A percentile compares a stretch with the other conserved stretches of the same genome.
Conservation (phyloP, 768 basidiomycete species). For the Kockovaella imperatae region DNA sequence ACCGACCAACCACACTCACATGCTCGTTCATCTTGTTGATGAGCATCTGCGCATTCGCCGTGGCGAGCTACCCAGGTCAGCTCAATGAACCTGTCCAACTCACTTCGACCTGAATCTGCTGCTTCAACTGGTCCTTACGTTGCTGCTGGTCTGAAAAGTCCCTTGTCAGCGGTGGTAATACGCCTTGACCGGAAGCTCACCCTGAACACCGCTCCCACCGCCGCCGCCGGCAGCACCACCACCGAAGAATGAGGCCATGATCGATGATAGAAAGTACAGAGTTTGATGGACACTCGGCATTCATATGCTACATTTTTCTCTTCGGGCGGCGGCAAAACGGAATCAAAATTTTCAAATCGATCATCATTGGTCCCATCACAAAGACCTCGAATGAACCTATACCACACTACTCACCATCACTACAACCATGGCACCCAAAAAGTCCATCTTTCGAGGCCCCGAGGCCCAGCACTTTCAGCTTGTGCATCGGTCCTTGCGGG, state of each 20-base stretch:
- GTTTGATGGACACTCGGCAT: background rate
- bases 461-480: conserved; percentile 91
- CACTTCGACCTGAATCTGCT: conserved; percentile 40
- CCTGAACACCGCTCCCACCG: conserved; percentile 1
- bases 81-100: conserved; percentile 2
- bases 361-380: background rate
- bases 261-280: background rate
- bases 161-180: background rate
- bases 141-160: conserved; percentile 32
- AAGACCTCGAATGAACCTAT: background rate
- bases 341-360: conserved; percentile 21
- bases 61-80: conserved; percentile 23
- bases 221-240: background rate
- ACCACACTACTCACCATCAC: conserved; percentile 2
- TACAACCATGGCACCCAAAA: conserved; percentile 30
- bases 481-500: conserved; percentile 89
- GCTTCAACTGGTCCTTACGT: conserved; percentile 45
- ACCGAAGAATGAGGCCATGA: conserved; percentile 29
- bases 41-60: conserved; percentile 44
- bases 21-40: conserved; percentile 46
- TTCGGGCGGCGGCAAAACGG: conserved; percentile 8
- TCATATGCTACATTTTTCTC: background rate
- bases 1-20: conserved; percentile 16
- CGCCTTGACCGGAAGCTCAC: background rate
- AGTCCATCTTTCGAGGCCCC: conserved; percentile 78